phyloP scores from a whole-genome alignment of 2,329 filamentous ascomycete species.

The Pleurostoma richardsiae region DNA sequence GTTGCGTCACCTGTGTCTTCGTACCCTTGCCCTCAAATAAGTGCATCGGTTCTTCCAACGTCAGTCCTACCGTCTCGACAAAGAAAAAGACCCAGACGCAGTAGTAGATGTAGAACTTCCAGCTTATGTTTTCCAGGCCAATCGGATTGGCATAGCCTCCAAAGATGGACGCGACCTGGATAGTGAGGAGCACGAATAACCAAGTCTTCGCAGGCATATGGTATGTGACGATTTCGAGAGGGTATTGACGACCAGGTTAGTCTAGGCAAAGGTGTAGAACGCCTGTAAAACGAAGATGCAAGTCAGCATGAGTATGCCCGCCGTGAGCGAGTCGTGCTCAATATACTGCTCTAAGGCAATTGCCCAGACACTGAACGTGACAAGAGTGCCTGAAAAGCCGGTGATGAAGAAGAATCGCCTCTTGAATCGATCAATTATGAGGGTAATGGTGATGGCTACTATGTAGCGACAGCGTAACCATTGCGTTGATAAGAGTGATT shows the following conservation, averaged over 20 bases:
- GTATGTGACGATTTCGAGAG: conserved; percentile 33
- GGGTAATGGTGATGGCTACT: conserved; percentile 28
- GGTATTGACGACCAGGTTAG: conserved; percentile 37
- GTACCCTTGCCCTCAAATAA: conserved; percentile 6
- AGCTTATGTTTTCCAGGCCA: conserved; percentile 38
- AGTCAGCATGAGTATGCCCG: conserved; percentile 28
- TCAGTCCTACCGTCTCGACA: conserved; percentile 37
- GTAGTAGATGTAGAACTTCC: conserved; percentile 46
- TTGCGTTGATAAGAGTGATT: conserved; percentile 34
- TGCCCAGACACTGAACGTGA: conserved; percentile 34
- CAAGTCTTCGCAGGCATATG: conserved; percentile 36
- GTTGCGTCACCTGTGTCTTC: conserved; percentile 7
- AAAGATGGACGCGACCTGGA: conserved; percentile 31
- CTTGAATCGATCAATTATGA: conserved; percentile 29
- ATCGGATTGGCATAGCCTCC: conserved; percentile 37
- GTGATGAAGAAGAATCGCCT: conserved; percentile 31
- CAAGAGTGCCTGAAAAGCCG: conserved; percentile 29
- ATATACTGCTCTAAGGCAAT: conserved; percentile 30
- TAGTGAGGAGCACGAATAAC: conserved; percentile 32
- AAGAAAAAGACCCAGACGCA: conserved; percentile 38
- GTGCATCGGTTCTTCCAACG: conserved; percentile 6
- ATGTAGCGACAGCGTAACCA: conserved; percentile 36
- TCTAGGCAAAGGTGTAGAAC: conserved; percentile 37
- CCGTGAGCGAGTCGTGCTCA: conserved; percentile 20
- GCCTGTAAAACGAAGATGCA: conserved; percentile 36